phyloP scores from a whole-genome alignment of 805 yeast genomes.

The Schizosaccharomyces cryophilus region DNA sequence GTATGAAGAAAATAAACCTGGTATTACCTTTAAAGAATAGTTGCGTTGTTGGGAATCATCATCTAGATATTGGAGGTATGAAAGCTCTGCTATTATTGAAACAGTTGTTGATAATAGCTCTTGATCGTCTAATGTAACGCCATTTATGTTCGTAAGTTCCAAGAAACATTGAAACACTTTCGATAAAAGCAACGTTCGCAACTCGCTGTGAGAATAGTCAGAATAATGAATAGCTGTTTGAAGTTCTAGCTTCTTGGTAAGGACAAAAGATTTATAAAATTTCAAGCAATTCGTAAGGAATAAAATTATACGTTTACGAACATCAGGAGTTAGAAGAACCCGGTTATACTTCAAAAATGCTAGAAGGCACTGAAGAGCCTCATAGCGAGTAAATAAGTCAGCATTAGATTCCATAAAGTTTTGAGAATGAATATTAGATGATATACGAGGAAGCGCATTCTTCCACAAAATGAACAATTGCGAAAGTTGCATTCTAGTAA shows the following conservation, averaged over 20 bases:
- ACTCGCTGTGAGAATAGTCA: not conserved
- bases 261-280: conserved; percentile 11
- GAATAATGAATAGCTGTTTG: not conserved
- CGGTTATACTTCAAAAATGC: conserved; percentile 22
- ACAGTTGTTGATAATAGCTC: not conserved
- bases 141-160: not conserved
- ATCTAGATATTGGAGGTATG: not conserved
- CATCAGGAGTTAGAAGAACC: conserved; percentile 18
- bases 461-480: conserved; percentile 45
- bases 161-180: not conserved
- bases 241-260: conserved; percentile 1
- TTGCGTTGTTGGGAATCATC: not conserved
- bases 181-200: not conserved
- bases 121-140: not conserved
- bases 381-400: conserved; percentile 16
- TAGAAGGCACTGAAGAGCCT: conserved; percentile 31
- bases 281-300: conserved; percentile 22
- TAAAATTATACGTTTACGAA: conserved; percentile 23
- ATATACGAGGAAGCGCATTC: conserved; percentile 21
- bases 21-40: not conserved
- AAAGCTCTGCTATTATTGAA: not conserved
- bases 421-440: conserved; percentile 14
- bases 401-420: conserved; percentile 14
- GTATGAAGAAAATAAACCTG: not conserved
- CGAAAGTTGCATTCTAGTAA: conserved; percentile 29